phyloP scores from a whole-genome alignment of 1,139 yeast species.

The Debaryomyces robertsiae region DNA sequence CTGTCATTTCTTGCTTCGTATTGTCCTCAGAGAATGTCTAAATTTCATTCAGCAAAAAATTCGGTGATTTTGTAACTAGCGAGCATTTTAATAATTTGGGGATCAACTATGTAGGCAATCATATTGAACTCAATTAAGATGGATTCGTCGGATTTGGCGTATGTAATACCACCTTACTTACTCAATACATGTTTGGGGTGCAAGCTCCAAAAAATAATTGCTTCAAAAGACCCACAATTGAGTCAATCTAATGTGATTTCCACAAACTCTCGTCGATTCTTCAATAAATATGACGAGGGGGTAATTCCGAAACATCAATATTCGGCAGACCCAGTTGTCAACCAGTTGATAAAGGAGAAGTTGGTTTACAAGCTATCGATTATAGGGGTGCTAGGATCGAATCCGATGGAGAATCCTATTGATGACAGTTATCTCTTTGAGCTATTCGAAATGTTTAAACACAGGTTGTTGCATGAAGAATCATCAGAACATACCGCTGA shows the following conservation, averaged over 20 bases:
- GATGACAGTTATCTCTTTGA: conserved; percentile 35
- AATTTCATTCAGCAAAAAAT: conserved; percentile 1
- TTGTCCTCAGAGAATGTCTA: background rate
- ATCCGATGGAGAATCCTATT: conserved; percentile 32
- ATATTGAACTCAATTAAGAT: conserved; percentile 2
- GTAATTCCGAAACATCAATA: conserved; percentile 22
- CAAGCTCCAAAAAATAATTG: conserved; percentile 30
- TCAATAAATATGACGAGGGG: conserved; percentile 17
- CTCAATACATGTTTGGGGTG: conserved; percentile 43
- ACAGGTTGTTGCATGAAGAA: conserved; percentile 23
- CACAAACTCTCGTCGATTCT: conserved; percentile 27
- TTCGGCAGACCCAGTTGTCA: conserved; percentile 34
- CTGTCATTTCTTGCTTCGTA: conserved; percentile 38
- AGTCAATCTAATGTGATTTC: conserved; percentile 32
- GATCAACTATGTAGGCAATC: no score
- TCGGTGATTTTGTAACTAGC: no score
- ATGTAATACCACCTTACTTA: conserved; percentile 49
- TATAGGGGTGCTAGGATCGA: conserved; percentile 41
- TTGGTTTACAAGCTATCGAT: conserved; percentile 39
- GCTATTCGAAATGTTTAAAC: conserved; percentile 36
- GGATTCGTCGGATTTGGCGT: conserved; percentile 22
- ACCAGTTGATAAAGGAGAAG: conserved; percentile 39
- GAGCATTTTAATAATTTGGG: conserved; percentile 4
- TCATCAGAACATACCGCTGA: conserved; percentile 4
- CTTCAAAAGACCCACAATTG: conserved; percentile 27